These are phyloP conservation scores for Jaltomata sinuosa DNA, from an alignment of 257 asterid species.

Conservation along the genomic window DNA sequence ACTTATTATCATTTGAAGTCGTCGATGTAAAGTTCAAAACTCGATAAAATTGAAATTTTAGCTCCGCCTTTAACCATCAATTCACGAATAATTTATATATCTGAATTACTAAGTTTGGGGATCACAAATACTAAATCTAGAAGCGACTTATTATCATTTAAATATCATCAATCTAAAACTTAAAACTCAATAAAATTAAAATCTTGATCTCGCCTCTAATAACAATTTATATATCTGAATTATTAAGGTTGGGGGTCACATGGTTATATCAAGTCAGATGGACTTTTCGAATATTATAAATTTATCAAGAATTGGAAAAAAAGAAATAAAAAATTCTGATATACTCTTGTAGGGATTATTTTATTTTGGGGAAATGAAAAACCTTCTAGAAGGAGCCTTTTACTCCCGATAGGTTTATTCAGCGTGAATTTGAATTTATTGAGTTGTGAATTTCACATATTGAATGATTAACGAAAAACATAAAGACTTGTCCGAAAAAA, in stretches of 20 bases:
- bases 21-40: neutral
- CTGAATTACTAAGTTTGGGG: no score
- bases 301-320: neutral
- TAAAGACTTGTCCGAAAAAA: neutral
- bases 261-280: neutral
- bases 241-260: neutral
- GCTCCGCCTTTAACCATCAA: no score
- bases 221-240: neutral
- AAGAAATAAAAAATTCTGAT: no score
- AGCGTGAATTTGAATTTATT: neutral
- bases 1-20: neutral
- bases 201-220: no score
- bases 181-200: no score
- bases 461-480: neutral
- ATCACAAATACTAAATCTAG: no score
- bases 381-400: neutral
- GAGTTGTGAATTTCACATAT: neutral
- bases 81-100: no score
- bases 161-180: no score
- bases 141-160: no score
- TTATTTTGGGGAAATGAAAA: neutral
- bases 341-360: no score
- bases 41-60: no score
- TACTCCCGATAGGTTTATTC: accelerated
- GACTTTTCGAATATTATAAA: neutral